phyloP scores from a whole-genome alignment of 805 yeast genomes.

The Teunomyces gatunensis region DNA sequence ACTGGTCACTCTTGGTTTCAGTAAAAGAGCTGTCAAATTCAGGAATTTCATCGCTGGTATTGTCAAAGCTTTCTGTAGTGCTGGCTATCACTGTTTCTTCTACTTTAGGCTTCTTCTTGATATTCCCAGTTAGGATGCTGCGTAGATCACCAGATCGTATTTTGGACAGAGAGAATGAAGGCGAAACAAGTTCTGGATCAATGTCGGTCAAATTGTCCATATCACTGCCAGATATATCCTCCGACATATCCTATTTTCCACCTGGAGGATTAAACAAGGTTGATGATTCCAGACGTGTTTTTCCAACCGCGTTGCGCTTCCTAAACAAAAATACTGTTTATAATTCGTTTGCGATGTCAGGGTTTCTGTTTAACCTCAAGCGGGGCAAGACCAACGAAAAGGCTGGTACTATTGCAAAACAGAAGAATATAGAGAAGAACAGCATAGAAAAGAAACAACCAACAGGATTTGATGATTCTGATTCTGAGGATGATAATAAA shows the following conservation, averaged over 20 bases:
- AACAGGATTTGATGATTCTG: conserved; percentile 12
- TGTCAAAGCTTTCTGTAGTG: conserved; percentile 2
- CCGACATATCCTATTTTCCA: neutral
- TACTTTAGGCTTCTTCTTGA: conserved; percentile 7
- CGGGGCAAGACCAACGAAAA: conserved; percentile 9
- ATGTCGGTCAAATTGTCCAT: conserved; percentile 7
- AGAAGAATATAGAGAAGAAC: neutral
- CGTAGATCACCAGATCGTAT: conserved; percentile 1
- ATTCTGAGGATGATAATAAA: conserved; percentile 20
- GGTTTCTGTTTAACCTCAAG: conserved; percentile 21
- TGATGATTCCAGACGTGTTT: conserved; percentile 3
- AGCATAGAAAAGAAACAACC: neutral
- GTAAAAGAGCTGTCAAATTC: conserved; percentile 12
- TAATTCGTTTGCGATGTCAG: conserved; percentile 14
- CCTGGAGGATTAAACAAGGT: neutral
- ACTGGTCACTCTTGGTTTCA: conserved; percentile 11
- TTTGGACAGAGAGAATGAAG: neutral
- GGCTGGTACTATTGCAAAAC: neutral
- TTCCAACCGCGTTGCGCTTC: neutral
- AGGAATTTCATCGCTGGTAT: conserved; percentile 6
- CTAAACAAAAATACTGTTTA: neutral
- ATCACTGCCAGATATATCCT: neutral
- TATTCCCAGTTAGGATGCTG: conserved; percentile 1
- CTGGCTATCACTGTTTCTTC: neutral
- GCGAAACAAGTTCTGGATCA: conserved; percentile 4